phyloP scores from a whole-genome alignment of 805 yeast species.

The Candida insectorum region DNA sequence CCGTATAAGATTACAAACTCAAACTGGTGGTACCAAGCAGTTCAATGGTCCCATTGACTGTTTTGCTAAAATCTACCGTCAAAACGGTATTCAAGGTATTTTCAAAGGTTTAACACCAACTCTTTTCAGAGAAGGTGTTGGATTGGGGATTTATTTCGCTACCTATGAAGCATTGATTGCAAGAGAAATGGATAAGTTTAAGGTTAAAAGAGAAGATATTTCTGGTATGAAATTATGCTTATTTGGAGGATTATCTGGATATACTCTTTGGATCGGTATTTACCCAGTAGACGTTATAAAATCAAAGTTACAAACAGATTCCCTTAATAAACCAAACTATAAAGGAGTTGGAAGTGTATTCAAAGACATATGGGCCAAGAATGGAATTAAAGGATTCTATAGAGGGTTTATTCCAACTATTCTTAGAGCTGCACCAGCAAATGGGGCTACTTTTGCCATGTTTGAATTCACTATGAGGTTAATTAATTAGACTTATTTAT shows the following conservation, averaged over 20 bases:
- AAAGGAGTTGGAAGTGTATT: slow-evolving; percentile 59
- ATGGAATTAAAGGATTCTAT: slow-evolving; percentile 76
- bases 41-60: slow-evolving; percentile 77
- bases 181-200: slow-evolving; percentile 48
- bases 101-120: slow-evolving; percentile 86
- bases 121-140: slow-evolving; percentile 77
- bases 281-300: slow-evolving; percentile 93
- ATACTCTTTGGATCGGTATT: slow-evolving; percentile 77
- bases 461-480: slow-evolving; percentile 86
- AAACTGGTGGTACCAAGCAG: slow-evolving; percentile 50
- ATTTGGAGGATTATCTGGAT: slow-evolving; percentile 90
- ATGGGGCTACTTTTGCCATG: slow-evolving; percentile 93
- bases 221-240: slow-evolving; percentile 85
- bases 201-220: slow-evolving; percentile 59
- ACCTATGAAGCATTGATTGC: slow-evolving; percentile 87
- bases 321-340: slow-evolving; percentile 56
- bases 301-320: slow-evolving; percentile 75
- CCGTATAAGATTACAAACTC: slow-evolving; percentile 91
- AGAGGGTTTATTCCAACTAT: slow-evolving; percentile 92
- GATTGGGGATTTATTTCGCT: slow-evolving; percentile 84
- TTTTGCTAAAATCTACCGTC: slow-evolving; percentile 50
- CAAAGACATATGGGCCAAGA: slow-evolving; percentile 46
- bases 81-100: slow-evolving; percentile 56
- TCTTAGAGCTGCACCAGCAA: slow-evolving; percentile 96
- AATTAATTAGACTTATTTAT: slow-evolving; percentile 24